These are phyloP conservation scores for Blastocrithidia nonstop DNA, from an alignment of 208 protist genomes.

Conservation along the genomic window DNA sequence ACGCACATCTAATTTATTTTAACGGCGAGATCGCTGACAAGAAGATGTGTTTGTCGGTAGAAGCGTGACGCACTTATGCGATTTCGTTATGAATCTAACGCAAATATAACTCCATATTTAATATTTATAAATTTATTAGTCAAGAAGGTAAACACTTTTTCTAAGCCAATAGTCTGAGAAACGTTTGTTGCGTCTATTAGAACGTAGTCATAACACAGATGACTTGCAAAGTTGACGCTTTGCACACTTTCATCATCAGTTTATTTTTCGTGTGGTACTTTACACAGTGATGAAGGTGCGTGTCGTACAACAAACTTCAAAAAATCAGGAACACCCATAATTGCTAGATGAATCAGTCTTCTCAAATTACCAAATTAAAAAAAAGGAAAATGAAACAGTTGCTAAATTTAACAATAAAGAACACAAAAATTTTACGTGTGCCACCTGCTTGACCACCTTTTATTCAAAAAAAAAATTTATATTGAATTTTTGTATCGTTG, in stretches of 20 bases:
- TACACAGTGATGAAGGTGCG: constrained; percentile 41
- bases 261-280: constrained; percentile 25
- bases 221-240: constrained; percentile 1
- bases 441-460: too few species aligned
- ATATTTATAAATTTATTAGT: constrained; percentile 13
- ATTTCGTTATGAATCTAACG: constrained; percentile 57
- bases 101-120: constrained; percentile 45
- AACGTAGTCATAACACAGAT: constrained; percentile 60
- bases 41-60: constrained; percentile 32
- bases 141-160: constrained; percentile 29
- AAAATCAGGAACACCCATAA: constrained; percentile 73
- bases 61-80: constrained; percentile 36
- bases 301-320: constrained; percentile 62
- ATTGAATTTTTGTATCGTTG: too few species aligned
- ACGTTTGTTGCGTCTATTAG: constrained; percentile 78
- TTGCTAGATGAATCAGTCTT: neutral
- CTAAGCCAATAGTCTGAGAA: constrained; percentile 50
- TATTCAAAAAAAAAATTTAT: too few species aligned
- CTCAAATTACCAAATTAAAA: neutral
- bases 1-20: constrained; percentile 29
- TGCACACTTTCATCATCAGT: constrained; percentile 28
- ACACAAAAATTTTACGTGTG: too few species aligned
- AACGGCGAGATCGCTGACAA: constrained; percentile 61
- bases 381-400: neutral
- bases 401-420: too few species aligned